phyloP scores from a whole-genome alignment of 371 early-diverging fungal species.

The Thermomucor indicae-seudaticae region DNA sequence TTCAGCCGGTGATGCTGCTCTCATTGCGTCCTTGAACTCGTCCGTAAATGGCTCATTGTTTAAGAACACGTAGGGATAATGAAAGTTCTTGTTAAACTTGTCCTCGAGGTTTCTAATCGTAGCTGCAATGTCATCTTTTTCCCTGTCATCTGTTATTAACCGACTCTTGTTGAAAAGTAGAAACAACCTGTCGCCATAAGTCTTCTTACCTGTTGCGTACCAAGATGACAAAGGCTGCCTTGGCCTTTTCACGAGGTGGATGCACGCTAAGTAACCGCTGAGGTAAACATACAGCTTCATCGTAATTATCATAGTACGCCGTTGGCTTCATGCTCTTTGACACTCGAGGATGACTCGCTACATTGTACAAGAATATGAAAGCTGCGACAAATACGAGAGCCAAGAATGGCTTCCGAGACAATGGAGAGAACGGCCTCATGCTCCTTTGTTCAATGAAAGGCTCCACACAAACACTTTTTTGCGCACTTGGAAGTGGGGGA shows the following conservation, averaged over 20 bases:
- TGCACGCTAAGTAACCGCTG: conserved; percentile 24
- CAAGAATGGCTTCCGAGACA: conserved; percentile 36
- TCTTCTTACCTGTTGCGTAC: conserved; percentile 48
- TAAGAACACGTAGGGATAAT: conserved; percentile 48
- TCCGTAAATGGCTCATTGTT: conserved; percentile 44
- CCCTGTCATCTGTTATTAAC: conserved; percentile 15
- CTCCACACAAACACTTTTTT: too few relatives aligned
- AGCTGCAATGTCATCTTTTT: conserved; percentile 35
- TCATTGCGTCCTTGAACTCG: conserved; percentile 39
- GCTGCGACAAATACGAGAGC: conserved; percentile 24
- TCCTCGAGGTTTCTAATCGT: conserved; percentile 39
- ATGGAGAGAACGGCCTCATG: conserved; percentile 25
- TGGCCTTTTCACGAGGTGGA: conserved; percentile 42
- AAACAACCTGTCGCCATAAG: conserved; percentile 1
- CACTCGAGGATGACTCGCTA: conserved; percentile 43
- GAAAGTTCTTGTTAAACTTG: conserved; percentile 46
- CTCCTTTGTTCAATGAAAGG: too few relatives aligned
- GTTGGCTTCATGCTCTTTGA: conserved; percentile 33
- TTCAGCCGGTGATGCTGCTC: conserved; percentile 46
- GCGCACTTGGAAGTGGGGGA: too few relatives aligned
- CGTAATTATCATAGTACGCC: conserved; percentile 45
- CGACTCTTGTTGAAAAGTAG: conserved; percentile 1
- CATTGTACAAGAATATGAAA: conserved; percentile 33
- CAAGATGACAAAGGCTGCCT: conserved; percentile 46
- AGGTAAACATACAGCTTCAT: conserved; percentile 43